Base-by-base conservation (phyloP, 2,329 filamentous ascomycete genomes). In the Aspergillus sp. region DNA sequence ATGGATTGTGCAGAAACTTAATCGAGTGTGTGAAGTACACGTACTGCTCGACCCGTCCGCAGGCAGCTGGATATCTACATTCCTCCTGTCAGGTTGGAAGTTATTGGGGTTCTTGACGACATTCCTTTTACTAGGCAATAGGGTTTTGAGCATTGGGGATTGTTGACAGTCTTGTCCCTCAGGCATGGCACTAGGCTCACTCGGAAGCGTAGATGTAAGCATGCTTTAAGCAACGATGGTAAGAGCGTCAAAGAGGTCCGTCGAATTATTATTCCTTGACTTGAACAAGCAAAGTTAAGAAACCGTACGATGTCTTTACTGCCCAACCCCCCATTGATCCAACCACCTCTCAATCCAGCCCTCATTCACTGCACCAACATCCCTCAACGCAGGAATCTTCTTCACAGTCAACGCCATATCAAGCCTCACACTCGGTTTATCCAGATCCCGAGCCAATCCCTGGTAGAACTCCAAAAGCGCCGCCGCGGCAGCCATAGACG, bases 381-480 rank as follows among this genome's bases (percentile, higher is more conserved):
- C 11, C 24, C 17, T 33, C 23, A 57, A 45, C 6, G 5, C 14
- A 8, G 55, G 43, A 6, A 52, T 24, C 15, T 17, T 27, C 12
- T n/a, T 17, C 19, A 43, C 41, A 14, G 55, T 57, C 21, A 43
- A 15, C 6, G 15, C 8, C 6, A 43, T 57, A 39, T 52, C 48
- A 9, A 52, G 41, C 23, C 15, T 35, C 9, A 48, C 43, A 14
- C 24, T 27, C 7, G 52, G 52, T 21, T 31, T 27, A 19, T 54
- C 21, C 3, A 40, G 43, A 27, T 50, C n/a, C 37, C 14, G 11
- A 8, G 40, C 47, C 6, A 56, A 21, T 3, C 54, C 33, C 19
- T 51, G 47, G 17, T 56, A 56, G 31, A 56, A 51, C 23, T 56
- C 40, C 15, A 45, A 12, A 14, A 56, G 41, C 4, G 54, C 54